A percentile compares a stretch with the other conserved stretches of the same genome.
Conservation (phyloP, 805 yeast genomes). For the Brettanomyces custersianus region DNA sequence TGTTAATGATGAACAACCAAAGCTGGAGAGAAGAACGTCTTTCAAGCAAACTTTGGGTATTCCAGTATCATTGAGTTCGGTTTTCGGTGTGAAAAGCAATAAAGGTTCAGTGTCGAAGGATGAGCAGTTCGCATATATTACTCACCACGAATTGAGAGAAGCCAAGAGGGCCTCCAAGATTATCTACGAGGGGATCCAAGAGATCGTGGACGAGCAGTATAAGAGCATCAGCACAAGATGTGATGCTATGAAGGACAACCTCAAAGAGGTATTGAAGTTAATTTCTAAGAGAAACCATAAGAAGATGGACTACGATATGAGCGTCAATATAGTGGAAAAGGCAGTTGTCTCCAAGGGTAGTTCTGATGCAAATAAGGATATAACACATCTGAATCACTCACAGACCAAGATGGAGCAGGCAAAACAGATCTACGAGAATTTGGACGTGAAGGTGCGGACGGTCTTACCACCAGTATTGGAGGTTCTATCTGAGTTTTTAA, state of each 20-base stretch:
- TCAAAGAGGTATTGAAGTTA: conserved; percentile 30
- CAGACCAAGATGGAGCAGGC: conserved; percentile 25
- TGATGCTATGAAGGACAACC: conserved; percentile 29
- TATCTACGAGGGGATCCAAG: conserved; percentile 17
- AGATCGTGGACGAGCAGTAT: conserved; percentile 14
- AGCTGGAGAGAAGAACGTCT: not conserved
- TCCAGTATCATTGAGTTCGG: conserved; percentile 20
- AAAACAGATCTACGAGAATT: conserved; percentile 23
- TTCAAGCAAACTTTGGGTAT: conserved; percentile 10
- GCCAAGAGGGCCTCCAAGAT: conserved; percentile 19
- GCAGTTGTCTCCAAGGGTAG: conserved; percentile 23
- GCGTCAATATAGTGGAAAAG: conserved; percentile 30
- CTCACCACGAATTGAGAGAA: conserved; percentile 22
- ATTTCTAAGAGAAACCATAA: conserved; percentile 36
- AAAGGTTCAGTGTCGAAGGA: conserved; percentile 18
- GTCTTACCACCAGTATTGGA: conserved; percentile 38
- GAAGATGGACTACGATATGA: conserved; percentile 32
- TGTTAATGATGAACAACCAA: not conserved
- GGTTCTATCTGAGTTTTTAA: conserved; percentile 41
- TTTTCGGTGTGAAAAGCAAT: not conserved
- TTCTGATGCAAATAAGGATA: conserved; percentile 29
- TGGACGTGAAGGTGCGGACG: conserved; percentile 31
- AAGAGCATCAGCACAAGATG: conserved; percentile 27
- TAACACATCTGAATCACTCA: conserved; percentile 23
- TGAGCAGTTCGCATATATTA: conserved; percentile 22